A percentile compares a stretch with the other conserved stretches of the same genome.
These are phyloP conservation scores for Cynara cardunculus DNA, from an alignment of 129 eudicot genomes.

Conservation along the genomic window DNA sequence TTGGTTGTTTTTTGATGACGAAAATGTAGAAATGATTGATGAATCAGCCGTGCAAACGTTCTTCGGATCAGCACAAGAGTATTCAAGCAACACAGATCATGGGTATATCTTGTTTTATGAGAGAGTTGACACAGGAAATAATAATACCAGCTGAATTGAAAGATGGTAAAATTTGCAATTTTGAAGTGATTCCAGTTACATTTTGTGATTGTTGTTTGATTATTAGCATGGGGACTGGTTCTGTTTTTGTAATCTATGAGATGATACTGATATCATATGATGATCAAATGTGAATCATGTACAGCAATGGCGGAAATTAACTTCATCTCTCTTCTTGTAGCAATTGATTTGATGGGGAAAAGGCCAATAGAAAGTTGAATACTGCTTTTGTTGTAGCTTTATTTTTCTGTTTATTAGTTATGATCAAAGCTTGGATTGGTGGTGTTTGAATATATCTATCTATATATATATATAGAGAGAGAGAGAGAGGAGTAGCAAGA, in stretches of 20 bases:
- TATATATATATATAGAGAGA: no score
- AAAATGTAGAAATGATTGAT: slow-evolving; percentile 76
- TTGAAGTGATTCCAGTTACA: not conserved
- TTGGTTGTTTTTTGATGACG: slow-evolving; percentile 79
- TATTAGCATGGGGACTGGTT: not conserved
- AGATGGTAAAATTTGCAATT: not conserved
- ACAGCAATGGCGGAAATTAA: not conserved
- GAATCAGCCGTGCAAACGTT: slow-evolving; percentile 70
- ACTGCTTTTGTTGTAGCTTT: not conserved
- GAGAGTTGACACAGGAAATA: slow-evolving; percentile 42
- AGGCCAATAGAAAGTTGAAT: not conserved
- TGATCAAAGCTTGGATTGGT: not conserved
- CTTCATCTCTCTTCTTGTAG: not conserved
- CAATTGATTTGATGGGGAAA: not conserved
- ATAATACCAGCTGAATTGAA: slow-evolving; percentile 15
- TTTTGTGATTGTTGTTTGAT: not conserved
- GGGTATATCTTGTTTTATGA: slow-evolving; percentile 72
- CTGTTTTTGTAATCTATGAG: not conserved
- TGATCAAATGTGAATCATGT: not conserved
- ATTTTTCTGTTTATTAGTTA: no score
- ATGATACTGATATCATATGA: not conserved
- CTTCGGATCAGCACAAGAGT: slow-evolving; percentile 73
- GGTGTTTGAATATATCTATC: not conserved
- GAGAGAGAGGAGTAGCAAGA: no score
- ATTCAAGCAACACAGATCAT: slow-evolving; percentile 70